Evolutionary conservation across 306 rosid genomes (phyloP).

Genomic region (Corylus americana): DNA sequence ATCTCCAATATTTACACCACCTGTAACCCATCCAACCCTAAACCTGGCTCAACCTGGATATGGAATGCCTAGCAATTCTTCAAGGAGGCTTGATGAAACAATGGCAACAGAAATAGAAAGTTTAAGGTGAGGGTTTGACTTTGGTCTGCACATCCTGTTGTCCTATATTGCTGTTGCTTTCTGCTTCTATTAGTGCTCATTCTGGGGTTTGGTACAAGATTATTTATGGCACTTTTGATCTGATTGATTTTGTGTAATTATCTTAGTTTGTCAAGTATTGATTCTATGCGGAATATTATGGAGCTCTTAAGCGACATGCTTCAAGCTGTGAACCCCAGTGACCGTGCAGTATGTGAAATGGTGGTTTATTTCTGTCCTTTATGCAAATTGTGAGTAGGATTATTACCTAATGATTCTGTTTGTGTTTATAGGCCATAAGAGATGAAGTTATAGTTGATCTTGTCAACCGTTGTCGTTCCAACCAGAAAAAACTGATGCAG

Average conservation of each 20-base stretch:
- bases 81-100: conserved; percentile 97
- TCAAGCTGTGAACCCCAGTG: conserved; percentile 81
- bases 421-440: conserved; percentile 65
- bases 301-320: conserved; percentile 95
- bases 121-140: conserved; percentile 57
- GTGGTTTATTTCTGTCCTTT: conserved; percentile 21
- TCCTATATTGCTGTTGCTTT: conserved; percentile 13
- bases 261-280: conserved; percentile 79
- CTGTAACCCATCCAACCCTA: conserved; percentile 48
- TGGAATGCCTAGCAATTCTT: conserved; percentile 83
- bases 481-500: conserved; percentile 93
- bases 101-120: conserved; percentile 90
- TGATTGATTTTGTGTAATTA: conserved; percentile 13
- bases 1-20: conserved; percentile 85
- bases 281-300: conserved; percentile 73
- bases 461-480: conserved; percentile 77
- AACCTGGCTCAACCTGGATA: conserved; percentile 68
- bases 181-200: conserved; percentile 1
- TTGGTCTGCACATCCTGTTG: conserved; percentile 3
- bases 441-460: conserved; percentile 92
- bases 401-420: conserved; percentile 11
- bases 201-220: background rate
- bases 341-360: conserved; percentile 54
- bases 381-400: conserved; percentile 9
- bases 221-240: conserved; percentile 3